Conservation (phyloP, 352 stramenopile species). For the Globisporangium apiculatum region DNA sequence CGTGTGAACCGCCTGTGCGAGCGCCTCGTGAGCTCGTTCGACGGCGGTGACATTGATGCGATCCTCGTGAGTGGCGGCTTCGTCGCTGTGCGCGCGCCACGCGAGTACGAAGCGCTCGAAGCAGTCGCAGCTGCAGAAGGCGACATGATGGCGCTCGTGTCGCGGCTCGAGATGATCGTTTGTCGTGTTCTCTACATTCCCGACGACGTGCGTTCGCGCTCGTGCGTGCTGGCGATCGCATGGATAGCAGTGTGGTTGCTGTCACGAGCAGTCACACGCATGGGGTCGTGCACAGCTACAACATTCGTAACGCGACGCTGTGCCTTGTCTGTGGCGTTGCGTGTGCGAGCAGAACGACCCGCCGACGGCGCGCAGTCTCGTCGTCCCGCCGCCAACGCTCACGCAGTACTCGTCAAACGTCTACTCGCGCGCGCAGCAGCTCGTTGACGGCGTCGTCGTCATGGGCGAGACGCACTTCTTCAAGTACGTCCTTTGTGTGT, state of each 20-base stretch:
- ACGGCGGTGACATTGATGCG: constrained; percentile 58
- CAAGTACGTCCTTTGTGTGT: constrained; percentile 20
- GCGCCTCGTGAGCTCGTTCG: constrained; percentile 53
- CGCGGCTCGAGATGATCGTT: constrained; percentile 81
- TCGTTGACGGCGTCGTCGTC: constrained; percentile 23
- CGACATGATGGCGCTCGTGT: constrained; percentile 87
- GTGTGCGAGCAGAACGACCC: constrained; percentile 50
- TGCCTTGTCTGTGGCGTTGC: background rate
- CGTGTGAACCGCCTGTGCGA: constrained; percentile 79
- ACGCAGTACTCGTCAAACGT: constrained; percentile 84
- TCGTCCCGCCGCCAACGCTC: constrained; percentile 41
- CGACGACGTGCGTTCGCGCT: constrained; percentile 27
- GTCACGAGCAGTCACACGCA: background rate
- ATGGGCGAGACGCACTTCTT: constrained; percentile 49
- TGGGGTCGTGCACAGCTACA: background rate
- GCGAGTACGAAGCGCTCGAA: constrained; percentile 51
- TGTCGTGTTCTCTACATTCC: constrained; percentile 82
- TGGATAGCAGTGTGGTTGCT: too few relatives aligned
- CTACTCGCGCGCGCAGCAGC: constrained; percentile 35
- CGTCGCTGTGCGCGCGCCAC: constrained; percentile 33
- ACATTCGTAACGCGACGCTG: background rate
- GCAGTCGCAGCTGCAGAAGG: constrained; percentile 66
- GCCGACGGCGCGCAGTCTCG: constrained; percentile 56
- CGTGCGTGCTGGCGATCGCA: too few relatives aligned
- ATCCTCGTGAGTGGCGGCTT: constrained; percentile 69